A percentile compares a stretch with the other conserved stretches of the same genome.
phyloP scores from a whole-genome alignment of 1,139 yeast genomes.

The Nadsonia commutata region DNA sequence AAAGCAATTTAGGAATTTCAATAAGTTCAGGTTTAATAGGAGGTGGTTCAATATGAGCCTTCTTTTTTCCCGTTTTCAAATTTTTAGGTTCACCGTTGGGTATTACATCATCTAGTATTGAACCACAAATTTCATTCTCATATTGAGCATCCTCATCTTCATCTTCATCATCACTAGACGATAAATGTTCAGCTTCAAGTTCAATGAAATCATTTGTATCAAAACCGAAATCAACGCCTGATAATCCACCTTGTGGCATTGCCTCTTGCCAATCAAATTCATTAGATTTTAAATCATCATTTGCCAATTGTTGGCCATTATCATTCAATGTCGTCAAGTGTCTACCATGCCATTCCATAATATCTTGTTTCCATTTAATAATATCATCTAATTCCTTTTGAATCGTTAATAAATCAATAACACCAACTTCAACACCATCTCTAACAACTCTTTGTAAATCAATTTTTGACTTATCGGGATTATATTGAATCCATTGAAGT shows the following conservation, averaged over 20 bases:
- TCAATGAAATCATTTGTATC: slow-evolving; percentile 22
- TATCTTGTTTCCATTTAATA: slow-evolving; percentile 29
- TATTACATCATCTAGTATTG: slow-evolving; percentile 4
- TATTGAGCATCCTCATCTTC: slow-evolving; percentile 23
- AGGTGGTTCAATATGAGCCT: slow-evolving; percentile 11
- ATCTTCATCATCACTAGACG: slow-evolving; percentile 19
- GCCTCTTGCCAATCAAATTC: slow-evolving; percentile 15
- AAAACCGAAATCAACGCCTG: slow-evolving; percentile 42
- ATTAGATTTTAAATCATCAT: slow-evolving; percentile 18
- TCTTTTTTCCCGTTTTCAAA: slow-evolving; percentile 4
- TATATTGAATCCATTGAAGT: slow-evolving; percentile 44
- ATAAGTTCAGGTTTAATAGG: slow-evolving; percentile 18
- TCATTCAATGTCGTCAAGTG: slow-evolving; percentile 6
- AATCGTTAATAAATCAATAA: slow-evolving; percentile 29
- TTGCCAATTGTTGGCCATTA: background rate
- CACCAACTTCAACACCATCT: slow-evolving; percentile 20
- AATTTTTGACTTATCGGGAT: slow-evolving; percentile 20
- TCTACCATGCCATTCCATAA: slow-evolving; percentile 26
- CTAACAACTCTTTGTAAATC: slow-evolving; percentile 21
- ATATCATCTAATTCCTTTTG: slow-evolving; percentile 30
- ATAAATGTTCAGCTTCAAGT: slow-evolving; percentile 7
- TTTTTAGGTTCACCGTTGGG: slow-evolving; percentile 2
- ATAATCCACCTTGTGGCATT: slow-evolving; percentile 29
- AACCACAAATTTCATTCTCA: slow-evolving; percentile 5
- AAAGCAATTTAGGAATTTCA: slow-evolving; percentile 18